Base-by-base conservation (phyloP, 179 eudicot genomes). In the Silene coronaria region DNA sequence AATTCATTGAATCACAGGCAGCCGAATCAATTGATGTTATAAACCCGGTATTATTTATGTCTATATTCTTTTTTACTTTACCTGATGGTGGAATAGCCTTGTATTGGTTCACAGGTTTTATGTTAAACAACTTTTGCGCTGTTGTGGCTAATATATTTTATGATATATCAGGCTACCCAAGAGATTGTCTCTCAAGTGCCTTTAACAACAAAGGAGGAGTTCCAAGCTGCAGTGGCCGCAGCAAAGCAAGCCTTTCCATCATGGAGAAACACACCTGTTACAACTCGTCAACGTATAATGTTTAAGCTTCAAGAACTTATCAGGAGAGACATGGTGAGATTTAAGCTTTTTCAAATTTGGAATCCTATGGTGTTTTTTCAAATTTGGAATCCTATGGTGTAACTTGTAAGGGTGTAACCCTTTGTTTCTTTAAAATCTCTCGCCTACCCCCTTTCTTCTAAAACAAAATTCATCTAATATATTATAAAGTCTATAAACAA, bases 171-270 rank as follows among this genome's bases (percentile, higher is more conserved):
- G 99, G 99, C 99, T 53, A 95, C 97, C 59, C 99, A 95, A 79
- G 90, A 92, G 78, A 84, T 95, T 70, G 96, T 92, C 46, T 92
- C 97, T 59, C 97, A 83, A 82, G 88, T 93, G 67, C 99, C 99
- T 27, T 87, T 92, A 74, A 92, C 99, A 71, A 91, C 93, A 45
- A 72, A 73, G 59, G 97, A 91, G 59, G 99, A 95, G 80, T 88
- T 91, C 69, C 82, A 84, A 76, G 90, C 97, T 83, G 97, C 97
- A 67, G 93, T 91, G 64, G 84, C 88, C 74, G 91, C 99, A 6
- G 99, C 99, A 70, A 92, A 93, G 77, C 75, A 87, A 80, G 95
- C 99, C 73, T 93, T 90, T 81, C 91, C 86, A 45, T 82, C 89
- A 75, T 95, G 99, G 99, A 73, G 96, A 70, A 92, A 84, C 62